Evolutionary conservation across 768 basidiomycete species (phyloP).

Genomic region (Trametes cinnabarina): DNA sequence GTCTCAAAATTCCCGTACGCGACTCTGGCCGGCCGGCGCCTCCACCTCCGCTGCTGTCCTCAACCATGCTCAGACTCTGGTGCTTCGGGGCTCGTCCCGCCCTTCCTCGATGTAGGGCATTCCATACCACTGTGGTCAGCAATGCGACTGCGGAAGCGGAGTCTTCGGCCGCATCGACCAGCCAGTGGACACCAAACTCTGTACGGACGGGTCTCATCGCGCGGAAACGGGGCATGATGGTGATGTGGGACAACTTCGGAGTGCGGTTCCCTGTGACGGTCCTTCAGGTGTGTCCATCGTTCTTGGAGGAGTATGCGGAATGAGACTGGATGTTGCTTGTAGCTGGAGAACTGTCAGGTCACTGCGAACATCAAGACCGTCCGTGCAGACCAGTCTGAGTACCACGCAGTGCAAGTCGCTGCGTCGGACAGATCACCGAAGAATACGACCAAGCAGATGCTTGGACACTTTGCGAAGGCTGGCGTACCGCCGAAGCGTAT

Average conservation of each 20-base stretch:
- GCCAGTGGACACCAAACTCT: constrained; percentile 83
- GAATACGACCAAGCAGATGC: constrained; percentile 74
- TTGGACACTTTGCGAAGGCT: constrained; percentile 86
- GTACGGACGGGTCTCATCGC: constrained; percentile 91
- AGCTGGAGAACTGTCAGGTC: constrained; percentile 90
- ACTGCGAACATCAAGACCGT: constrained; percentile 72
- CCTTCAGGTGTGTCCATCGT: constrained; percentile 64
- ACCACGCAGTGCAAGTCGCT: constrained; percentile 93
- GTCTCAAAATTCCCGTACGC: constrained; percentile 20
- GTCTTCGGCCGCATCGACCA: constrained; percentile 27
- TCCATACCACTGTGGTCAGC: constrained; percentile 44
- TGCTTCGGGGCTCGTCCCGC: constrained; percentile 40
- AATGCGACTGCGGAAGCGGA: constrained; percentile 34
- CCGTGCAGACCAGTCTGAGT: constrained; percentile 64
- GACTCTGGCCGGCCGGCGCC: constrained; percentile 1
- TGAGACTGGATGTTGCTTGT: constrained; percentile 20
- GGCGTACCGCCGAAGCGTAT: constrained; percentile 78
- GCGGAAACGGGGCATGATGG: constrained; percentile 93
- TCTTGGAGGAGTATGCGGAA: background rate
- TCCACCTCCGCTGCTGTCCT: constrained; percentile 1
- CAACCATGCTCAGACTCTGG: constrained; percentile 54
- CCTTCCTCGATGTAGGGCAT: constrained; percentile 35
- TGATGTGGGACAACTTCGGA: constrained; percentile 89
- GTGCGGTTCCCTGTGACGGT: constrained; percentile 88
- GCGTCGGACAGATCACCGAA: constrained; percentile 73